Evolutionary conservation across 2,329 filamentous ascomycete genomes (phyloP).

Genomic region (Arthrobotrys musiformis): DNA sequence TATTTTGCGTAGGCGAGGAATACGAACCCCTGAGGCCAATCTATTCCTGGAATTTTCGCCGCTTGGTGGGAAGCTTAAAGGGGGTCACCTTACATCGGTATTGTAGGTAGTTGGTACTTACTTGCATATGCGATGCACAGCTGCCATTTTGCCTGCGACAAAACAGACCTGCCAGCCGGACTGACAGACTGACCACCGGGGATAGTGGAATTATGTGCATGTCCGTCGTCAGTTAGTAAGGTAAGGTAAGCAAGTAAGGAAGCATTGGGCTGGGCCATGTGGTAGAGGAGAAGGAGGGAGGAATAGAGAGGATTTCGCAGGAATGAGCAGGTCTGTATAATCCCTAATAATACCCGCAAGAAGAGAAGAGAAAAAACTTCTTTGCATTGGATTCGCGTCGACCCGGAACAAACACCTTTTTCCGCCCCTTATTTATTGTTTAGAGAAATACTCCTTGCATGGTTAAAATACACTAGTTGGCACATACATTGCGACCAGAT

Average conservation of each 20-base stretch:
- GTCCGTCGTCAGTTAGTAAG: background rate
- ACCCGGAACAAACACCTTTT: too few relatives aligned
- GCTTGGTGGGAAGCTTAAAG: constrained; percentile 13
- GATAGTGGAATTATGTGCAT: background rate
- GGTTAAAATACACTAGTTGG: too few relatives aligned
- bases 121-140: too few relatives aligned
- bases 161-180: background rate
- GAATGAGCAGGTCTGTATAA: constrained; percentile 11
- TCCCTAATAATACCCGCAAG: constrained; percentile 4
- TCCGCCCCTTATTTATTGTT: too few relatives aligned
- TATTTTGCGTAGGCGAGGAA: constrained; percentile 41
- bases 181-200: background rate
- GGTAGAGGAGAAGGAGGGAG: background rate
- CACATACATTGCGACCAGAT: too few relatives aligned
- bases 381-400: too few relatives aligned
- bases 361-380: background rate
- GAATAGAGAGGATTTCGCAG: constrained; percentile 4
- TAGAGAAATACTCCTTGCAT: too few relatives aligned
- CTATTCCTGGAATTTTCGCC: constrained; percentile 55
- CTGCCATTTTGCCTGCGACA: constrained; percentile 34
- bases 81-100: constrained; percentile 29
- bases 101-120: too few relatives aligned
- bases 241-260: background rate
- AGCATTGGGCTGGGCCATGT: background rate
- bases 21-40: constrained; percentile 53